Conservation (phyloP, 148 eudicot species). For the Camellia granthamiana region DNA sequence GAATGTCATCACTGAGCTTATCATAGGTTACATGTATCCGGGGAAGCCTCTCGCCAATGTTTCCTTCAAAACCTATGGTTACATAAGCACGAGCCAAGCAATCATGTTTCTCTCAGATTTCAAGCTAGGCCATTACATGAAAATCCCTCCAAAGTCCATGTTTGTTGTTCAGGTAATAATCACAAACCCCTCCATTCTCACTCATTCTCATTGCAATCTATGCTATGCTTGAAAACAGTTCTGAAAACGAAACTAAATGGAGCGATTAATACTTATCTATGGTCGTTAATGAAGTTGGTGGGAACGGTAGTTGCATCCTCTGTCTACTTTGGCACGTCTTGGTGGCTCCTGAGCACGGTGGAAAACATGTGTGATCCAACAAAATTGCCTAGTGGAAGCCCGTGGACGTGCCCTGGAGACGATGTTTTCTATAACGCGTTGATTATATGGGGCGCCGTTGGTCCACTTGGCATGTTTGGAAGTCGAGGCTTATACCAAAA, state of each 20-base stretch:
- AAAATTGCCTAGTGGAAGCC: conserved; percentile 39
- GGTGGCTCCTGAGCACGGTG: conserved; percentile 43
- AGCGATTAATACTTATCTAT: neutral
- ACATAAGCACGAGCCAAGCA: conserved; percentile 45
- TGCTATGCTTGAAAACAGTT: neutral
- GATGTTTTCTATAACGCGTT: conserved; percentile 51
- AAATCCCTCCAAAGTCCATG: conserved; percentile 52
- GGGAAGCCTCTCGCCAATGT: conserved; percentile 48
- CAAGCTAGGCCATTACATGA: conserved; percentile 55
- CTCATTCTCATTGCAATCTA: neutral
- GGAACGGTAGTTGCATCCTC: conserved; percentile 45
- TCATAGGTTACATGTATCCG: conserved; percentile 48
- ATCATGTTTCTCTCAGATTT: conserved; percentile 44
- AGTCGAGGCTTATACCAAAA: conserved; percentile 27
- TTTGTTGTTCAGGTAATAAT: conserved; percentile 40
- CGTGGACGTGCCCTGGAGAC: conserved; percentile 59
- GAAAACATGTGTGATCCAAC: conserved; percentile 33
- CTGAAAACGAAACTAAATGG: no score
- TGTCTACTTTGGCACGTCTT: conserved; percentile 38
- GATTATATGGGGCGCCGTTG: conserved; percentile 52
- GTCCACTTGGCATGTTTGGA: conserved; percentile 51
- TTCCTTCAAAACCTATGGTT: conserved; percentile 41
- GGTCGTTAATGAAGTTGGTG: conserved; percentile 26
- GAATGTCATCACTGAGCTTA: conserved; percentile 43
- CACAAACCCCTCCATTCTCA: neutral